Conservation (phyloP, 2,329 filamentous ascomycete genomes). For the Phaeosphaeriaceae sp. region DNA sequence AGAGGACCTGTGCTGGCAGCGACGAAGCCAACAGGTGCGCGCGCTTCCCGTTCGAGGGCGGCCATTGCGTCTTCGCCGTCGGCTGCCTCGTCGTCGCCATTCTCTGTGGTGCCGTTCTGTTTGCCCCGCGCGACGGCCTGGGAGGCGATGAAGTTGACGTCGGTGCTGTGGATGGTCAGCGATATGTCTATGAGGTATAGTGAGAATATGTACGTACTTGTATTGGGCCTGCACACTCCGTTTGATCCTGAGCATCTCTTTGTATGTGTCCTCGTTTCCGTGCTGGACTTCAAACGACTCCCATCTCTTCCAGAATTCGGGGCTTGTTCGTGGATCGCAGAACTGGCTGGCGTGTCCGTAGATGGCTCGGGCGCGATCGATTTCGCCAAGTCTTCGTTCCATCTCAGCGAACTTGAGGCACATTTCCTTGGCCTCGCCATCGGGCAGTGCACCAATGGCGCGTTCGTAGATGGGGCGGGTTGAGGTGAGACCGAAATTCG, state of each 20-base stretch:
- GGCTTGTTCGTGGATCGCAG: conserved; percentile 90
- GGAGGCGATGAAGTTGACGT: conserved; percentile 97
- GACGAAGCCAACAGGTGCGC: conserved; percentile 89
- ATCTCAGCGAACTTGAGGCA: conserved; percentile 98
- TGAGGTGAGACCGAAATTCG: conserved; percentile 95
- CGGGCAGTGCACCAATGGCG: conserved; percentile 90
- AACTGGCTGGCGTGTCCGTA: conserved; percentile 98
- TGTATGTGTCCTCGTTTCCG: conserved; percentile 98
- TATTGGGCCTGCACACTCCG: conserved; percentile 96
- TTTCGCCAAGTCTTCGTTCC: conserved; percentile 89
- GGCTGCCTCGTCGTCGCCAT: conserved; percentile 51
- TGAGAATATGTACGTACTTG: conserved; percentile 65
- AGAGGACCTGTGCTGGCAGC: conserved; percentile 79
- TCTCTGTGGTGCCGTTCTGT: conserved; percentile 59
- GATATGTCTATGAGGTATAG: background rate
- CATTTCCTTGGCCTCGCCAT: conserved; percentile 94
- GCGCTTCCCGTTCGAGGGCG: conserved; percentile 84
- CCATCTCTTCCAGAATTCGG: conserved; percentile 95
- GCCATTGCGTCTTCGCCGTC: conserved; percentile 82
- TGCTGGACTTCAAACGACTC: conserved; percentile 97
- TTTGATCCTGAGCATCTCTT: conserved; percentile 98
- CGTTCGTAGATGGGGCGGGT: conserved; percentile 96
- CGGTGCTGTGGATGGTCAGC: conserved; percentile 68
- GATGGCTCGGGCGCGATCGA: conserved; percentile 92
- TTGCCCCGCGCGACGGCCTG: conserved; percentile 88